A percentile compares a stretch with the other conserved stretches of the same genome.
These are phyloP conservation scores for Pichia scutulata DNA, from an alignment of 805 yeast genomes.

Conservation along the genomic window DNA sequence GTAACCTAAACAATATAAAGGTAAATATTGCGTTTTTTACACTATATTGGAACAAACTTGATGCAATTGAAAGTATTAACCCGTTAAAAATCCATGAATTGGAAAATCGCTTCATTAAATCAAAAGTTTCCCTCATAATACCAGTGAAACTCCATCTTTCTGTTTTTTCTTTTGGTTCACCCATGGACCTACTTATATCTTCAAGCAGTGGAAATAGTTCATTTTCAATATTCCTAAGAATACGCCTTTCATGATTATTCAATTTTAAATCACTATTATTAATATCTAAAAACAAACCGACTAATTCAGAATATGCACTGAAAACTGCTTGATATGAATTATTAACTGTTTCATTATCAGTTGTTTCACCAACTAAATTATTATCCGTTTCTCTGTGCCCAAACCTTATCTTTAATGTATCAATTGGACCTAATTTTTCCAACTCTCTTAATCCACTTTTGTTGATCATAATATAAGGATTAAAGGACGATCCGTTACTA, in stretches of 20 bases:
- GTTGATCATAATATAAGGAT: slow-evolving; percentile 34
- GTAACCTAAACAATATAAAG: not conserved
- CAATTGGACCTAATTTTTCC: slow-evolving; percentile 1
- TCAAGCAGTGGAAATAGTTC: not conserved
- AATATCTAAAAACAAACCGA: not conserved
- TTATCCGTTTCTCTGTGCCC: not conserved
- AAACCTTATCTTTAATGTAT: not conserved
- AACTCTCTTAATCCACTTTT: slow-evolving; percentile 26
- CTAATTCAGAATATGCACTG: not conserved
- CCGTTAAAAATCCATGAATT: not conserved
- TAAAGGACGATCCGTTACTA: slow-evolving; percentile 16
- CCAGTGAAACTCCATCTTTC: not conserved
- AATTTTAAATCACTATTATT: not conserved
- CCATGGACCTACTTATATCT: not conserved
- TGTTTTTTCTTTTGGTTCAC: not conserved
- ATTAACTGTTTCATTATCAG: no score
- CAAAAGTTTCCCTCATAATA: not conserved
- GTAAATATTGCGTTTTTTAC: not conserved
- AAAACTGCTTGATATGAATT: not conserved
- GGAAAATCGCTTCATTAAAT: not conserved
- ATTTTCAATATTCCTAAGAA: not conserved
- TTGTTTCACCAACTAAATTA: not conserved
- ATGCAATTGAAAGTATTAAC: not conserved
- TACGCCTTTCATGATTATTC: not conserved
- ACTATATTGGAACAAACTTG: not conserved